Base-by-base conservation (phyloP, 73 alveolate species). In the Paraurostyla sp. region DNA sequence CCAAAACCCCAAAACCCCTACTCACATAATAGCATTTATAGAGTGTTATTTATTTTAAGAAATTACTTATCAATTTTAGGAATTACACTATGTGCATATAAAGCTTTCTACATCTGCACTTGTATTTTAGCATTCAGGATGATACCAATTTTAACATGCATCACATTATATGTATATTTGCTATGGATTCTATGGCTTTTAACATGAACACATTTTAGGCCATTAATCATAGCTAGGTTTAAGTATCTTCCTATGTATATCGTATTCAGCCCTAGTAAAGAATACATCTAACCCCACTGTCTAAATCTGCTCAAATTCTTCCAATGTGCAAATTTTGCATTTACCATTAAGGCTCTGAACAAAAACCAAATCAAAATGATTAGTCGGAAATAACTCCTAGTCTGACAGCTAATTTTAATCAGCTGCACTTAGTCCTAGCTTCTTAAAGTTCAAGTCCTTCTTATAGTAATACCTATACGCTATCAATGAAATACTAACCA, bases 311-410 rank as follows among this genome's bases (percentile, higher is more conserved):
- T 81, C 91, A 41, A 81, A 81, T 43, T 81, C 91, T 1, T 59
- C 82, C 20, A 81, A 52, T 9, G 71, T 41, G 9, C 56, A 41
- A 0, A 81, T 43, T 40, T 56, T 41, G 43, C 62, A 35, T 57
- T 81, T 81, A 27, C 91, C 91, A 32, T 81, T 81, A n/a, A 81
- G n/a, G 40, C 83, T 40, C 50, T 81, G 82, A 18, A 81, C 91
- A 38, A 15, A 59, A n/a, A 81, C 91, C n/a, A 25, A 0, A 40
- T 81, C 91, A 0, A 2, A 36, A 57, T 81, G 91, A 43, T 54
- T 54, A 3, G 83, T 81, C 0, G 82, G 91, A 35, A 81, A 81
- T 22, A 81, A 49, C 57, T 81, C 91, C 23, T 81, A 42, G 27
- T 56, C 82, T n/a, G 71, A 81, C 1, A 81, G 3, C 22, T 52